phyloP scores from a whole-genome alignment of 108 stramenopile species.

The Halocafeteria seosinensis region DNA sequence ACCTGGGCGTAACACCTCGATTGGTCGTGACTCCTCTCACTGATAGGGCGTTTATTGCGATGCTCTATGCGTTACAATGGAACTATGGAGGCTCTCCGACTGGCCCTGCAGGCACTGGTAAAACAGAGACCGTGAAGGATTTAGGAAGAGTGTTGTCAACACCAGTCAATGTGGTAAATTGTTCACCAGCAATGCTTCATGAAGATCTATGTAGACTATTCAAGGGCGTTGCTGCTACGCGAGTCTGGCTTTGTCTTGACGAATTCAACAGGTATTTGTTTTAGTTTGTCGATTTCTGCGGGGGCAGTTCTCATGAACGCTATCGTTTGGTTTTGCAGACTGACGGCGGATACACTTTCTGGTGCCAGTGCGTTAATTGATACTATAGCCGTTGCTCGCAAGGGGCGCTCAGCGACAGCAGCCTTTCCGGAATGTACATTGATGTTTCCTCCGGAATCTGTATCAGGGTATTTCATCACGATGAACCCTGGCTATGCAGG shows the following conservation, averaged over 20 bases:
- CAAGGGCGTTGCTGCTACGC: slow-evolving; percentile 36
- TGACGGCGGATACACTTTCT: no score
- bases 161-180: slow-evolving; percentile 31
- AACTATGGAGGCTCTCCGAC: slow-evolving; percentile 38
- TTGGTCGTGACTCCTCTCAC: slow-evolving; percentile 45
- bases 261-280: slow-evolving; percentile 52
- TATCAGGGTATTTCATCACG: slow-evolving; percentile 21
- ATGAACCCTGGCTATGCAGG: slow-evolving; percentile 49
- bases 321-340: no score
- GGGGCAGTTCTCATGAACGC: no score
- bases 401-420: no score
- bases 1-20: slow-evolving; percentile 35
- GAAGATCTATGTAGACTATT: slow-evolving; percentile 42
- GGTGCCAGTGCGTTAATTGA: no score
- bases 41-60: slow-evolving; percentile 36
- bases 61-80: slow-evolving; percentile 38
- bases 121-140: slow-evolving; percentile 47
- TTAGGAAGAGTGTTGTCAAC: slow-evolving; percentile 28
- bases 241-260: slow-evolving; percentile 44
- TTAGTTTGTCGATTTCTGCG: no score
- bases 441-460: neutral
- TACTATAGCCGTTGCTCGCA: no score
- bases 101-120: slow-evolving; percentile 41
- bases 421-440: no score
- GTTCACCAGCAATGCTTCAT: slow-evolving; percentile 33